These are phyloP conservation scores for Quercus tomentella DNA, from an alignment of 331 rosid genomes.

Conservation along the genomic window DNA sequence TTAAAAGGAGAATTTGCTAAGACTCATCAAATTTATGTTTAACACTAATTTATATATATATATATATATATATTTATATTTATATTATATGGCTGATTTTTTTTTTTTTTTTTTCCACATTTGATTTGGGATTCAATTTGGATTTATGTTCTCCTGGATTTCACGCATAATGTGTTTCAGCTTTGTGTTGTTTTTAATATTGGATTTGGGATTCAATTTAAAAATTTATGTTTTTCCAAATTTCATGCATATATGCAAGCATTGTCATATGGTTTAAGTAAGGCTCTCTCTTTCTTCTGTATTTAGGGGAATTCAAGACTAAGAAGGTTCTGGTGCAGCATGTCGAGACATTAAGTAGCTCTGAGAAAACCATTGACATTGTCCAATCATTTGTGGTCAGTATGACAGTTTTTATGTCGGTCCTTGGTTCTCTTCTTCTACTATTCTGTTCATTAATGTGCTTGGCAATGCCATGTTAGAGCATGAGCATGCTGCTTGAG, in stretches of 20 bases:
- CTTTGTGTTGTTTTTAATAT: slow-evolving; percentile 9
- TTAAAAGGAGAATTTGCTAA: background rate
- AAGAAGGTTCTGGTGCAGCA: slow-evolving; percentile 80
- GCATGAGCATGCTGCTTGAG: background rate
- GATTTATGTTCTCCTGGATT: slow-evolving; percentile 3
- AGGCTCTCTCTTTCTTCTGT: slow-evolving; percentile 6
- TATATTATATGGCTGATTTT: background rate
- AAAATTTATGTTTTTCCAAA: too few species aligned
- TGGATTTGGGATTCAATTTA: too few species aligned
- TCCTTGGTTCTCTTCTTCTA: background rate
- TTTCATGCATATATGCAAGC: too few species aligned
- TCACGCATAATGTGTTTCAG: background rate
- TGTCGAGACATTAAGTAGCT: slow-evolving; percentile 68
- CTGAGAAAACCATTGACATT: slow-evolving; percentile 47
- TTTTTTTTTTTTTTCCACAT: background rate
- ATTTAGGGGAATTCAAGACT: slow-evolving; percentile 48
- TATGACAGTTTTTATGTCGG: background rate
- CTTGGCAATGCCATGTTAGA: background rate
- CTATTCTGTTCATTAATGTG: background rate
- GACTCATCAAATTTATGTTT: background rate
- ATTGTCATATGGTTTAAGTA: too few species aligned
- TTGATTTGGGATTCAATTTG: slow-evolving; percentile 11
- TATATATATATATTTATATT: background rate
- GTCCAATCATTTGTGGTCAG: slow-evolving; percentile 74
- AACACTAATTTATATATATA: background rate